Conservation (phyloP, 2,329 filamentous ascomycete genomes). For the Ilyonectria sp. region DNA sequence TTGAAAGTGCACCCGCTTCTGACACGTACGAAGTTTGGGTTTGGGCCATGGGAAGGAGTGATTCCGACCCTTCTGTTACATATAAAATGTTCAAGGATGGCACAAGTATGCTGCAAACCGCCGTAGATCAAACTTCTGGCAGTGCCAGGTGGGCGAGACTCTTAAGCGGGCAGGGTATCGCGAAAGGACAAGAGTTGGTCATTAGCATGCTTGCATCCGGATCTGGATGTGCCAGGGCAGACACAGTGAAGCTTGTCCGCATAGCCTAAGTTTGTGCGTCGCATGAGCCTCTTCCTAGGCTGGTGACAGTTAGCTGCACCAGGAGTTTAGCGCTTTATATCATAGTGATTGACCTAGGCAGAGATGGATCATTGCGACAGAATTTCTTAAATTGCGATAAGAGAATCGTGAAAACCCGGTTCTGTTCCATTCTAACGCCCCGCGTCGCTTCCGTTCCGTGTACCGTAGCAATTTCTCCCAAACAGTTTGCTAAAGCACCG, state of each 20-base stretch:
- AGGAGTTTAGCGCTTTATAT: no score
- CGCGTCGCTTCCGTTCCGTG: background rate
- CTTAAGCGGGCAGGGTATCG: background rate
- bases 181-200: background rate
- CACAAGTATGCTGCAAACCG: background rate
- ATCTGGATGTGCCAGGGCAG: background rate
- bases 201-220: background rate
- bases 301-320: background rate
- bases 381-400: no score
- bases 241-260: background rate
- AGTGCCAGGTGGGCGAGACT: background rate
- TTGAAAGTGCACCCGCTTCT: background rate
- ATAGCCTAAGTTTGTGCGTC: background rate
- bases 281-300: background rate
- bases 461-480: background rate
- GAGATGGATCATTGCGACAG: no score
- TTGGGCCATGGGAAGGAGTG: background rate
- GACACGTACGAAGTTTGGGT: background rate
- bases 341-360: no score
- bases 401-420: no score
- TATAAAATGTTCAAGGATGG: background rate
- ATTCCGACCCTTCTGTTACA: background rate
- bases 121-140: background rate
- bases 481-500: background rate
- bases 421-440: no score